These are phyloP conservation scores for Lablab purpureus DNA, from an alignment of 306 rosid species.

Conservation along the genomic window DNA sequence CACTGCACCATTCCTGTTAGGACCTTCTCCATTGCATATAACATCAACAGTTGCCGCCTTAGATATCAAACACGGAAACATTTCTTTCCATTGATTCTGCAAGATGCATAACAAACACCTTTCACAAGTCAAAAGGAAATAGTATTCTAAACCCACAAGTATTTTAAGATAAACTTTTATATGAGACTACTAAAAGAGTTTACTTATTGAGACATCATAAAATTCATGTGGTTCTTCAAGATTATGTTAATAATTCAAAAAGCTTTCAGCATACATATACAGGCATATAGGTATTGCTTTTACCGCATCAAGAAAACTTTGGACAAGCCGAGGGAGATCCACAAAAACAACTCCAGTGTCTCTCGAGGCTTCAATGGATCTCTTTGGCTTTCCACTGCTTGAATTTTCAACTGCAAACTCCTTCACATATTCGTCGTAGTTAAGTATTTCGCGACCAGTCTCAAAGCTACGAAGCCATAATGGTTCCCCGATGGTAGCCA, in stretches of 20 bases:
- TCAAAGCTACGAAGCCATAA: constrained; percentile 92
- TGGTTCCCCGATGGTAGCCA: constrained; percentile 82
- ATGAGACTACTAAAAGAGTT: background rate
- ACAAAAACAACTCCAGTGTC: constrained; percentile 78
- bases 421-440: constrained; percentile 86
- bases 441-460: constrained; percentile 86
- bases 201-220: background rate
- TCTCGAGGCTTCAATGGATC: constrained; percentile 93
- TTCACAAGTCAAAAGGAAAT: constrained; percentile 1
- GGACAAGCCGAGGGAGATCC: constrained; percentile 79
- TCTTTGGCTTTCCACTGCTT: constrained; percentile 51
- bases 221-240: background rate
- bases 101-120: background rate
- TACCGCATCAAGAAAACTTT: constrained; percentile 88
- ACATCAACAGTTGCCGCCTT: constrained; percentile 92
- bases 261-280: background rate
- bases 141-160: constrained; percentile 11
- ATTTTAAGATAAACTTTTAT: background rate
- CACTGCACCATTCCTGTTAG: constrained; percentile 75
- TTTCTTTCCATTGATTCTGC: constrained; percentile 97
- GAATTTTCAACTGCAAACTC: constrained; percentile 61
- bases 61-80: constrained; percentile 91
- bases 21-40: constrained; percentile 81
- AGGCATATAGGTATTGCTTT: background rate
- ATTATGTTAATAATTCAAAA: background rate